phyloP scores from a whole-genome alignment of 148 eudicot species.

The Limonium bicolor region DNA sequence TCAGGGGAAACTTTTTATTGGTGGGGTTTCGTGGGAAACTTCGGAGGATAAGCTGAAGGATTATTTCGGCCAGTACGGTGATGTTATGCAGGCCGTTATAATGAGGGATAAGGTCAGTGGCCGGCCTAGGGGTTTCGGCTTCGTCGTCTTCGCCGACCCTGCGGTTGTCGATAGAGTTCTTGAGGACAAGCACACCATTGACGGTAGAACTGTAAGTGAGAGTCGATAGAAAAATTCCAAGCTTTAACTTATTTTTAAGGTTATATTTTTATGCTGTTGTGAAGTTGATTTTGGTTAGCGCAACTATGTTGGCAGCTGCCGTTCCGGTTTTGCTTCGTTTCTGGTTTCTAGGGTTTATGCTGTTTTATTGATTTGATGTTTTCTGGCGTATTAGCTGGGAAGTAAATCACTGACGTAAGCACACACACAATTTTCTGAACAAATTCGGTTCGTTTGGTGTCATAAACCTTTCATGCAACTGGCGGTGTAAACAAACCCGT shows the following conservation, averaged over 20 bases:
- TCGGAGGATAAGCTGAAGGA: conserved; percentile 60
- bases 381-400: no score
- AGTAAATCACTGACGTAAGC: no score
- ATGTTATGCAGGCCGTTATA: conserved; percentile 54
- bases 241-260: neutral
- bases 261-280: neutral
- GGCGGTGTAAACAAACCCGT: no score
- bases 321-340: neutral
- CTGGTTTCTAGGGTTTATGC: conserved; percentile 2
- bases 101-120: conserved; percentile 71
- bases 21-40: conserved; percentile 95
- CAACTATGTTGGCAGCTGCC: no score
- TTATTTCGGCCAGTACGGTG: conserved; percentile 59
- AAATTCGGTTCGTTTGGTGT: no score
- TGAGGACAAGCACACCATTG: conserved; percentile 61
- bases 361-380: neutral
- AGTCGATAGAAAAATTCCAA: neutral
- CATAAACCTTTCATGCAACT: no score
- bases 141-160: conserved; percentile 81
- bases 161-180: conserved; percentile 59
- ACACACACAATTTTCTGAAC: no score
- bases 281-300: neutral
- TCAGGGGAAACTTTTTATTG: conserved; percentile 83
- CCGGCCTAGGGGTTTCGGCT: conserved; percentile 81
- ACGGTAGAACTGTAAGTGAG: conserved; percentile 58